Conservation (phyloP, 495 filamentous ascomycete species). For the Daldinia caldariorum region DNA sequence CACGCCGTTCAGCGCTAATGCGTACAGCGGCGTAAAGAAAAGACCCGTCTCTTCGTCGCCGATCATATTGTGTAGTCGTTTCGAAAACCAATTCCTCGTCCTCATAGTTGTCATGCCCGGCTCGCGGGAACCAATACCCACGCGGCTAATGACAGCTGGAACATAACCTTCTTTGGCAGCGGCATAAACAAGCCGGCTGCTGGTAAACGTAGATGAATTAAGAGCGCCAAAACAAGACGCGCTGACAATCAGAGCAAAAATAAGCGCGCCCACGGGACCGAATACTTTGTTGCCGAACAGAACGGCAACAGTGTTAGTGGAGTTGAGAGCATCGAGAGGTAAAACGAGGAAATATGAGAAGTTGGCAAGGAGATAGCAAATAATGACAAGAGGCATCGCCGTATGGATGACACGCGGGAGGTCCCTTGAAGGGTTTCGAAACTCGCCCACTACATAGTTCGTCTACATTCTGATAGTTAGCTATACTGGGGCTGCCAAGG, state of each 20-base stretch:
- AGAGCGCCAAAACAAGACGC: conserved; percentile 91
- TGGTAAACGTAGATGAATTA: conserved; percentile 95
- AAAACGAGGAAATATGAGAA: conserved; percentile 94
- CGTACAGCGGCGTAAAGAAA: conserved; percentile 89
- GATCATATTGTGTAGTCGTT: conserved; percentile 64
- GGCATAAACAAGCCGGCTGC: conserved; percentile 88
- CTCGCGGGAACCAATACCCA: conserved; percentile 71
- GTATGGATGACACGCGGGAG: conserved; percentile 96
- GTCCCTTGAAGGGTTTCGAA: conserved; percentile 88
- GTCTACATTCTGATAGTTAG: conserved; percentile 64
- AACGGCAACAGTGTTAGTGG: conserved; percentile 90
- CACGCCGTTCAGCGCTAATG: conserved; percentile 79
- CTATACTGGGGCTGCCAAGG: conserved; percentile 1
- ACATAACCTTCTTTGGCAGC: conserved; percentile 97
- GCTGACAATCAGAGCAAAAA: conserved; percentile 89
- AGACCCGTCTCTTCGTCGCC: conserved; percentile 70
- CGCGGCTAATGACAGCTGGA: conserved; percentile 80
- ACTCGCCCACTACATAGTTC: conserved; percentile 97
- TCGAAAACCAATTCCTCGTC: conserved; percentile 67
- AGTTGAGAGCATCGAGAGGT: conserved; percentile 80
- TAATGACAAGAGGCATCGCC: conserved; percentile 93
- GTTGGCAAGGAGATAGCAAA: conserved; percentile 90
- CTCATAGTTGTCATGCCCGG: conserved; percentile 57
- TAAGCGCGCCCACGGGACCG: conserved; percentile 79
- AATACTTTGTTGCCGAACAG: conserved; percentile 93